phyloP scores from a whole-genome alignment of 2,329 filamentous ascomycete species.

The Fusarium xylarioides region DNA sequence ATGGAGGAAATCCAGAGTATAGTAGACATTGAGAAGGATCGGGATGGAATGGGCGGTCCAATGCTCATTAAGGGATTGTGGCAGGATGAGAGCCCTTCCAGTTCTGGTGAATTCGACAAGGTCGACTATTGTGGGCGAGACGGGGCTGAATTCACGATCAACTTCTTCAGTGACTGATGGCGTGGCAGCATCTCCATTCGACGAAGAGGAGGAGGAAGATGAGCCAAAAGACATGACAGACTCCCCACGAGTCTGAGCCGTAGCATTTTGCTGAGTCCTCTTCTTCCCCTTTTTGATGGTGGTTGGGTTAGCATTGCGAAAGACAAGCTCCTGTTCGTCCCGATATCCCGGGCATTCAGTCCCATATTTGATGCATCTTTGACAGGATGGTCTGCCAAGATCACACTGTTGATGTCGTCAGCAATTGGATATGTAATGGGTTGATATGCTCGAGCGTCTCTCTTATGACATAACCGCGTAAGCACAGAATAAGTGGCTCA shows the following conservation, averaged over 20 bases:
- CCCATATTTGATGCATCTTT: constrained; percentile 54
- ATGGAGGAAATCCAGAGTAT: constrained; percentile 48
- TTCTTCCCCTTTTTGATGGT: constrained; percentile 46
- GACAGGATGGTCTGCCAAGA: constrained; percentile 50
- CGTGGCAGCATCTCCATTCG: constrained; percentile 11
- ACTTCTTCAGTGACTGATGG: constrained; percentile 14
- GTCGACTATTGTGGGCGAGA: constrained; percentile 8
- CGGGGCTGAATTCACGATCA: constrained; percentile 1
- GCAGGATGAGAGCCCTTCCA: constrained; percentile 15
- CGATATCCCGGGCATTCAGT: constrained; percentile 52
- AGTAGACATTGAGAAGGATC: constrained; percentile 52
- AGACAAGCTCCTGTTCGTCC: constrained; percentile 52
- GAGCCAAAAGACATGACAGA: constrained; percentile 15
- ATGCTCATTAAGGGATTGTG: constrained; percentile 45
- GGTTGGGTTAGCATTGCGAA: constrained; percentile 47
- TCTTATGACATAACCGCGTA: constrained; percentile 5
- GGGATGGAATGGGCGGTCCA: constrained; percentile 53
- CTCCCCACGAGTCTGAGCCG: not conserved
- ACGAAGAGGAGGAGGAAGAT: constrained; percentile 8
- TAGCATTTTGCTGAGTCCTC: constrained; percentile 21
- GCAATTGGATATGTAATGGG: not conserved
- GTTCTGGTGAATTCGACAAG: constrained; percentile 14
- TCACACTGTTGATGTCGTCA: constrained; percentile 48
- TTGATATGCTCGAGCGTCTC: not conserved
- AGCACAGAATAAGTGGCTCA: constrained; percentile 1